A percentile compares a stretch with the other conserved stretches of the same genome.
Evolutionary conservation across 1,284 basidiomycete genomes (phyloP).

Genomic region (Leccinum pachyderme): DNA sequence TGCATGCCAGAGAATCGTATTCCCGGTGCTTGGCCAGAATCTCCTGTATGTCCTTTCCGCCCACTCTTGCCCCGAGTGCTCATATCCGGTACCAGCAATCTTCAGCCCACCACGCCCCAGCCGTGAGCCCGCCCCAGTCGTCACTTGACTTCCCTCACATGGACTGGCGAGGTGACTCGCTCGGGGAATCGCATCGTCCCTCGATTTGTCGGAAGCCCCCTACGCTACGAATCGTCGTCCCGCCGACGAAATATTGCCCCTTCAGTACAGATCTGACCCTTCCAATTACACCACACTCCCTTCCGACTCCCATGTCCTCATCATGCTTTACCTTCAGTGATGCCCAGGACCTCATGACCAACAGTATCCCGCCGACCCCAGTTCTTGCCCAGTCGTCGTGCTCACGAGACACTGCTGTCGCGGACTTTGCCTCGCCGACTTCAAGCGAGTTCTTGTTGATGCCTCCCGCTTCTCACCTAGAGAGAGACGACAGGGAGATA

Average conservation of each 20-base stretch:
- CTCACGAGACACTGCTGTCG: constrained; percentile 5
- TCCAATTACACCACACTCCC: constrained; percentile 30
- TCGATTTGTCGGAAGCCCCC: constrained; percentile 16
- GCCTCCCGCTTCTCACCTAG: constrained; percentile 24
- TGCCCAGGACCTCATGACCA: constrained; percentile 10
- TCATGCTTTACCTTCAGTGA: constrained; percentile 30
- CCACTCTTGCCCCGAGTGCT: not conserved
- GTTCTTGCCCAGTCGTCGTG: constrained; percentile 7
- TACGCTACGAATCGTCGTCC: constrained; percentile 32
- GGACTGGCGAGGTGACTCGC: constrained; percentile 18
- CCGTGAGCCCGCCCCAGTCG: constrained; percentile 6
- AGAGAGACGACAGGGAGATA: constrained; percentile 6
- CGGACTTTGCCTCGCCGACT: constrained; percentile 31
- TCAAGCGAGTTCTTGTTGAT: constrained; percentile 33
- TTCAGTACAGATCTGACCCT: constrained; percentile 34
- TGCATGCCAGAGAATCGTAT: constrained; percentile 20
- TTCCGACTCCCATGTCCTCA: constrained; percentile 27
- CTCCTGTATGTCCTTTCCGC: constrained; percentile 13
- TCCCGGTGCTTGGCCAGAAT: constrained; percentile 28
- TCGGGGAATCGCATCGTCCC: constrained; percentile 10
- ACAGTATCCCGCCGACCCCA: constrained; percentile 11
- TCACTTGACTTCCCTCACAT: constrained; percentile 10
- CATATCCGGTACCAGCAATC: constrained; percentile 1
- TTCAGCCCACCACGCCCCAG: not conserved
- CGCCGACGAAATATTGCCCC: constrained; percentile 35